phyloP scores from a whole-genome alignment of 2,329 filamentous ascomycete species.

The Beauveria pseudobassiana region DNA sequence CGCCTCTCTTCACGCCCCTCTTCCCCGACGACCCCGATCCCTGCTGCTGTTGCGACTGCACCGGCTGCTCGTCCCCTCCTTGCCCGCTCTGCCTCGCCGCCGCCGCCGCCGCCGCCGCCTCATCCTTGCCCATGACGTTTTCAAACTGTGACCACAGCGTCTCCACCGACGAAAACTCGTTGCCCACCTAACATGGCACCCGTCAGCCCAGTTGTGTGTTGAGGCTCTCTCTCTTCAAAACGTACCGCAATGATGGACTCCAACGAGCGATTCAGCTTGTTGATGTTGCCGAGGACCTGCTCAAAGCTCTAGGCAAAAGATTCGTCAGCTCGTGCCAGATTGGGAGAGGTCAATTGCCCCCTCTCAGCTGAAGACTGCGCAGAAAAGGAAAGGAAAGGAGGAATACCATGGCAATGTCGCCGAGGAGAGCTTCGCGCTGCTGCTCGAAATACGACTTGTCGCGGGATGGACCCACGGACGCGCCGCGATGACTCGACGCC shows the following conservation, averaged over 20 bases:
- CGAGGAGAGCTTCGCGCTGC: conserved; percentile 63
- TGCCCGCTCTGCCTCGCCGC: conserved; percentile 19
- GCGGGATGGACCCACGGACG: conserved; percentile 21
- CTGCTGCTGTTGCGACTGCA: not conserved
- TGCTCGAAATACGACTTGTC: conserved; percentile 64
- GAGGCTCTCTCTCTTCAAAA: not conserved
- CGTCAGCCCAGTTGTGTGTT: not conserved
- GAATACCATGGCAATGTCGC: conserved; percentile 63
- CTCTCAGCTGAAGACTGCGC: too few species aligned
- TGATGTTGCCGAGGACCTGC: conserved; percentile 89
- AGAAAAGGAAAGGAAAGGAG: not conserved
- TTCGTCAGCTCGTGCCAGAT: too few species aligned
- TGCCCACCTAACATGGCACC: conserved; percentile 61
- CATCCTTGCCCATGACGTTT: conserved; percentile 79
- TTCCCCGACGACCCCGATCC: conserved; percentile 5
- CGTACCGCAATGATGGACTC: conserved; percentile 81
- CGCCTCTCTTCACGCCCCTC: conserved; percentile 5
- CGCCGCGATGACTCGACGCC: conserved; percentile 24
- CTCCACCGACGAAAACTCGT: conserved; percentile 96
- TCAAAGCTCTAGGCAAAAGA: conserved; percentile 60
- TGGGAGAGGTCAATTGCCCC: too few species aligned
- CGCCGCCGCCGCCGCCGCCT: conserved; percentile 15
- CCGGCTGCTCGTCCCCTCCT: conserved; percentile 16
- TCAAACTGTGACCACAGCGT: conserved; percentile 97
- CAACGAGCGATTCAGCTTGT: conserved; percentile 84